Percentiles rank a stretch among this genome's conserved stretches.
Evolutionary conservation across 169 alveolate species (phyloP).

Genomic region (Plasmodium blacklocki): DNA sequence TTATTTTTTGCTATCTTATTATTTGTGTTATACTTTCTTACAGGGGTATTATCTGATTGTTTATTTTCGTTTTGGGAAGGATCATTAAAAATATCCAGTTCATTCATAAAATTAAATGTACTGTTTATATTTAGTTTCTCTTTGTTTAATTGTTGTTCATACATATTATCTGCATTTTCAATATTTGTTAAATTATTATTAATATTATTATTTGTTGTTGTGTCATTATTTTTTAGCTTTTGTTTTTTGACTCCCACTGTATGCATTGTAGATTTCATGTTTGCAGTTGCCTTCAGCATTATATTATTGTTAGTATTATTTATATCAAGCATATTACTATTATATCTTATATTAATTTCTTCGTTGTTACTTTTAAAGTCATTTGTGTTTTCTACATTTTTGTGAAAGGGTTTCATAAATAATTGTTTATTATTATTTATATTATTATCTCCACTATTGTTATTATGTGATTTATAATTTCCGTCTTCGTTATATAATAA

Average conservation of each 20-base stretch:
- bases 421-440: conserved; percentile 4
- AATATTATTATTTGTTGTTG: background rate
- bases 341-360: conserved; percentile 39
- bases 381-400: conserved; percentile 1
- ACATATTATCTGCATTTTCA: conserved; percentile 11
- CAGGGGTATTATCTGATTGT: conserved; percentile 6
- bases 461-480: background rate
- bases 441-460: background rate
- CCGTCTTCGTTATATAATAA: background rate
- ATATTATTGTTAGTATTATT: conserved; percentile 4
- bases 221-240: conserved; percentile 1
- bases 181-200: conserved; percentile 4
- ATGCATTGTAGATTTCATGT: background rate
- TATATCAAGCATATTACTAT: conserved; percentile 12
- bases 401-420: conserved; percentile 10
- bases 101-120: conserved; percentile 16
- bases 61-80: conserved; percentile 20
- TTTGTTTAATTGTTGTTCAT: conserved; percentile 29
- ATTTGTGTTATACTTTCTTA: conserved; percentile 1
- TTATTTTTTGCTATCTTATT: conserved; percentile 1
- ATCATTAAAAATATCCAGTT: conserved; percentile 24
- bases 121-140: conserved; percentile 42
- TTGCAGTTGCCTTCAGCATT: too few relatives aligned
- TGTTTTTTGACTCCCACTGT: conserved; percentile 20
- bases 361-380: conserved; percentile 35